Percentiles rank a stretch among this genome's conserved stretches.
Evolutionary conservation across 2,329 filamentous ascomycete species (phyloP).

Genomic region (Arthrobotrys conoides): DNA sequence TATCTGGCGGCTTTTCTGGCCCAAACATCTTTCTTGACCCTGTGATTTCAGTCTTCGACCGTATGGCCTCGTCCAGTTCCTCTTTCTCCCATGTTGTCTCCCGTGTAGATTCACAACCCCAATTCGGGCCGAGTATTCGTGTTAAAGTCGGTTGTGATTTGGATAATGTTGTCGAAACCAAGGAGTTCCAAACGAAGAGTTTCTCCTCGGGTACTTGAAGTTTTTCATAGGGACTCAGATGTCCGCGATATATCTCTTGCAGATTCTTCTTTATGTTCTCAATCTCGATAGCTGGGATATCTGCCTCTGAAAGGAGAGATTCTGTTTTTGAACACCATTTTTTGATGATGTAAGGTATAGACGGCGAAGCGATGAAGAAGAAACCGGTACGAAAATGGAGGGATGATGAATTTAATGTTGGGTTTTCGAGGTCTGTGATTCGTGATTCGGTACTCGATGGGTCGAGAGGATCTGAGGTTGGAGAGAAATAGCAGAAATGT

Average conservation of each 20-base stretch:
- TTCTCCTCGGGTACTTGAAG: conserved; percentile 53
- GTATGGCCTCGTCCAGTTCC: conserved; percentile 61
- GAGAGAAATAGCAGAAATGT: conserved; percentile 64
- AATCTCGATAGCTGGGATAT: conserved; percentile 38
- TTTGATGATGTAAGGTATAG: conserved; percentile 47
- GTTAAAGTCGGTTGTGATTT: conserved; percentile 57
- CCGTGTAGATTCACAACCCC: conserved; percentile 60
- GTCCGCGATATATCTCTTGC: conserved; percentile 47
- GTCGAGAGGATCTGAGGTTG: conserved; percentile 61
- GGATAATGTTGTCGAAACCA: conserved; percentile 48
- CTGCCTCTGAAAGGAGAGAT: conserved; percentile 52
- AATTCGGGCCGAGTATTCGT: conserved; percentile 61
- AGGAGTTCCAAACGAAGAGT: conserved; percentile 59
- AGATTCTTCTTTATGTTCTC: conserved; percentile 60
- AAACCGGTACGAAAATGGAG: conserved; percentile 56
- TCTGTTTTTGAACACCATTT: conserved; percentile 60
- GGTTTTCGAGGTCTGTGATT: conserved; percentile 59
- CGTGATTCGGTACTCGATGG: conserved; percentile 46
- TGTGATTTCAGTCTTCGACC: conserved; percentile 46
- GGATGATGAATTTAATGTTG: conserved; percentile 36
- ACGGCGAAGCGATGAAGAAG: conserved; percentile 48
- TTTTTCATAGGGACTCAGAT: conserved; percentile 51
- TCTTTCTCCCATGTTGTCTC: conserved; percentile 61
- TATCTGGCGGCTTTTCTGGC: conserved; percentile 31
- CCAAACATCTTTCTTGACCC: conserved; percentile 51